Evolutionary conservation across 139 green algal species (phyloP).

Genomic region (Chlamydomonas urium): DNA sequence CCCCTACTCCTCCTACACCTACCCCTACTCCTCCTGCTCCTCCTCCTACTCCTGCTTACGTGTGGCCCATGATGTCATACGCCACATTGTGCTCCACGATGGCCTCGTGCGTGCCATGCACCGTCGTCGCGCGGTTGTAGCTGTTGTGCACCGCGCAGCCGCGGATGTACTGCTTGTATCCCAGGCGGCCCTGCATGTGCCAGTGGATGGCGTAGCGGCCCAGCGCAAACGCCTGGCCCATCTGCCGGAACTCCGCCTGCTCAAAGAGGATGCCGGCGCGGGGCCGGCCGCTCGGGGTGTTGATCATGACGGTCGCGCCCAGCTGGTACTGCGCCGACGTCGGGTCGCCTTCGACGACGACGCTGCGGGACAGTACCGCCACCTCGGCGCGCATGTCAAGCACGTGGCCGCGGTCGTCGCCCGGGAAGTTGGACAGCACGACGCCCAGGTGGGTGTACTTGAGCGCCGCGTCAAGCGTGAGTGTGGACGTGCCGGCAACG

Average conservation of each 20-base stretch:
- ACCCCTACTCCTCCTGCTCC: background rate
- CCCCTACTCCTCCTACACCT: background rate
- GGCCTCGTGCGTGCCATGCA: slow-evolving; percentile 51
- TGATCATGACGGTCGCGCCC: slow-evolving; percentile 47
- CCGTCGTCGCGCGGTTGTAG: slow-evolving; percentile 60
- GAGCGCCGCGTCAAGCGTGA: slow-evolving; percentile 31
- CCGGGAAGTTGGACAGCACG: slow-evolving; percentile 8
- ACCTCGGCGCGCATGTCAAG: slow-evolving; percentile 62
- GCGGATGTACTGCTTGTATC: slow-evolving; percentile 37
- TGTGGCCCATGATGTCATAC: slow-evolving; percentile 63
- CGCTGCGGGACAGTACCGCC: slow-evolving; percentile 40
- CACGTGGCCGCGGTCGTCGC: slow-evolving; percentile 3
- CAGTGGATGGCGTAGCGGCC: slow-evolving; percentile 72
- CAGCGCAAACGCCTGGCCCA: slow-evolving; percentile 47
- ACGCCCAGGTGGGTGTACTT: slow-evolving; percentile 50
- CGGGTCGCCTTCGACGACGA: slow-evolving; percentile 43
- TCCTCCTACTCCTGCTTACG: slow-evolving; percentile 12
- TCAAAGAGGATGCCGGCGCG: slow-evolving; percentile 6
- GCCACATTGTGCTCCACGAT: slow-evolving; percentile 49
- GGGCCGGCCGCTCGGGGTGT: slow-evolving; percentile 12
- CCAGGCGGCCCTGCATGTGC: slow-evolving; percentile 36
- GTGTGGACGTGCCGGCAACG: slow-evolving; percentile 12
- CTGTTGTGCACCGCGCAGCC: slow-evolving; percentile 55
- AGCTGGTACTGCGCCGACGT: slow-evolving; percentile 26
- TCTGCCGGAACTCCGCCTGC: slow-evolving; percentile 40